Conservation (phyloP, 2,329 filamentous ascomycete genomes). For the Emmonsiellopsis sp. region DNA sequence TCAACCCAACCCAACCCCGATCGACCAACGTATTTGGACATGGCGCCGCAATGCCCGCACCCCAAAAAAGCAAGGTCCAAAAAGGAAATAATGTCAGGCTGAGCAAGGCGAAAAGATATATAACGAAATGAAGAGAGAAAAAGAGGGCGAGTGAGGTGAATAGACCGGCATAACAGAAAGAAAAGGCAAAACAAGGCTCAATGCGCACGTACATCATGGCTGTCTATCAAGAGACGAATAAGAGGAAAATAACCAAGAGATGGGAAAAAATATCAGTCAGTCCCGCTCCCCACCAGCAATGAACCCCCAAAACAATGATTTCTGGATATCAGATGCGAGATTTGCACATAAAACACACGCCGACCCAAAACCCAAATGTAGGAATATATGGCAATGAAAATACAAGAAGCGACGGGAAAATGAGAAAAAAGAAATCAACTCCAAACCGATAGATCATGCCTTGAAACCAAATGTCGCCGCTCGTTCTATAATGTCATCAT, state of each 20-base stretch:
- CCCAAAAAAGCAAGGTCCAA: background rate
- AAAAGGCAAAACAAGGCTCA: background rate
- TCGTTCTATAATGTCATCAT: constrained; percentile 12
- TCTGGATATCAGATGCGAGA: constrained; percentile 11
- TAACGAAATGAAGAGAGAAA: constrained; percentile 8
- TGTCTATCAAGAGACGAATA: constrained; percentile 5
- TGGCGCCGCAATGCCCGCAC: background rate
- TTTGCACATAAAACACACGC: constrained; percentile 7
- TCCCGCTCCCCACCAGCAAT: constrained; percentile 9
- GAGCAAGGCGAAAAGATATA: background rate
- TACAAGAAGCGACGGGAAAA: background rate
- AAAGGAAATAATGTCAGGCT: constrained; percentile 2
- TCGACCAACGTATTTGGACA: background rate
- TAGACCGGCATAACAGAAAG: constrained; percentile 12
- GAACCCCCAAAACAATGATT: constrained; percentile 9
- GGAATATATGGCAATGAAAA: constrained; percentile 5
- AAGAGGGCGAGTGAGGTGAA: constrained; percentile 6
- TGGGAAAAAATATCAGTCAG: background rate
- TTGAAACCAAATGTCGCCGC: constrained; percentile 7
- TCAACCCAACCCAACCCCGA: too few species aligned
- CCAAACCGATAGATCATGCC: constrained; percentile 5
- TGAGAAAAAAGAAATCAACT: constrained; percentile 6
- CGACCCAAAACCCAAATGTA: constrained; percentile 6
- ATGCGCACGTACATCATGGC: constrained; percentile 11
- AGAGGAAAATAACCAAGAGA: constrained; percentile 4